These are phyloP conservation scores for Aspergillus coremiiformis DNA, from an alignment of 495 filamentous ascomycete genomes.

Conservation along the genomic window DNA sequence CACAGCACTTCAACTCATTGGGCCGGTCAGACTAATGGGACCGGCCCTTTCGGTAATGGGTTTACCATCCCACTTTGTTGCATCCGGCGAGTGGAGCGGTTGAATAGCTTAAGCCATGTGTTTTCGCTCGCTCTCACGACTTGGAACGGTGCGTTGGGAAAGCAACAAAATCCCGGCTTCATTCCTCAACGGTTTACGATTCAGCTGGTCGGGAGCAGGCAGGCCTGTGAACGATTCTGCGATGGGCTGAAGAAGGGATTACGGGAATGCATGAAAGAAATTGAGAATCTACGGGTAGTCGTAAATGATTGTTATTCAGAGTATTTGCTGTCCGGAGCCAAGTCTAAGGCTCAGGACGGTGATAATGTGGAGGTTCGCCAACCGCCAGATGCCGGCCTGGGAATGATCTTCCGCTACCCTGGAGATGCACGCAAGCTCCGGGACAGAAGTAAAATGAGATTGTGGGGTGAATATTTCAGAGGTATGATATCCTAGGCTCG, in stretches of 20 bases:
- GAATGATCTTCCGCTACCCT: conserved; percentile 89
- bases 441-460: conserved; percentile 92
- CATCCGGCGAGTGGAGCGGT: conserved; percentile 81
- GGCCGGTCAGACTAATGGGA: conserved; percentile 82
- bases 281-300: conserved; percentile 71
- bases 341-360: conserved; percentile 27
- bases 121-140: conserved; percentile 92
- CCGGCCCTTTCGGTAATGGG: conserved; percentile 89
- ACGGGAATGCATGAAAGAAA: conserved; percentile 74
- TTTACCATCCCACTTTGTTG: conserved; percentile 93
- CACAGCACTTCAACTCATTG: conserved; percentile 66
- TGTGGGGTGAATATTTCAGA: conserved; percentile 93
- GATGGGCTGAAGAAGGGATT: conserved; percentile 88
- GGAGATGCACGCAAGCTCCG: conserved; percentile 92
- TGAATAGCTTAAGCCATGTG: conserved; percentile 83
- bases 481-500: conserved; percentile 31
- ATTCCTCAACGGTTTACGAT: conserved; percentile 76
- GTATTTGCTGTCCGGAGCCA: conserved; percentile 61
- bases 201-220: conserved; percentile 80
- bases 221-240: conserved; percentile 89
- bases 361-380: conserved; percentile 45
- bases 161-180: conserved; percentile 49
- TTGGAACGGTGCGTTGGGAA: conserved; percentile 67
- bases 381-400: conserved; percentile 84
- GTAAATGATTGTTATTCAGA: conserved; percentile 86